Evolutionary conservation across 768 basidiomycete species (phyloP).

Genomic region (Myochromella boudieri): DNA sequence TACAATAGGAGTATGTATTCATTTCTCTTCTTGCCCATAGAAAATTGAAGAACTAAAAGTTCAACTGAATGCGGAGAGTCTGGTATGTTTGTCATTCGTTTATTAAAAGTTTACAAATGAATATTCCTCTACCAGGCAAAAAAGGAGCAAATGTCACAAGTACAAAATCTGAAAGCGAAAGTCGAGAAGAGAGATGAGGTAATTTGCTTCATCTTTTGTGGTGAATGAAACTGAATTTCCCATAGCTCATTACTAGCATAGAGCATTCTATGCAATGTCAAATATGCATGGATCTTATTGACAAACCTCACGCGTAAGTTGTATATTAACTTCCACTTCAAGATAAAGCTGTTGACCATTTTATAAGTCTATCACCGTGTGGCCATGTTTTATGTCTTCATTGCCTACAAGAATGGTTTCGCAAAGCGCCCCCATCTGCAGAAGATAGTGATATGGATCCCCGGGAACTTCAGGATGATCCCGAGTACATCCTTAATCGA

Average conservation of each 20-base stretch:
- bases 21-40: conserved; percentile 26
- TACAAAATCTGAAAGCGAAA: conserved; percentile 45
- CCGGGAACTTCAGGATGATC: conserved; percentile 33
- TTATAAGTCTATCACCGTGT: conserved; percentile 64
- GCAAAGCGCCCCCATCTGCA: conserved; percentile 51
- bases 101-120: conserved; percentile 1
- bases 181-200: conserved; percentile 60
- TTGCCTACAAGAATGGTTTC: conserved; percentile 80
- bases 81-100: conserved; percentile 28
- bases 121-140: conserved; percentile 36
- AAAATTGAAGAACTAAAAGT: conserved; percentile 52
- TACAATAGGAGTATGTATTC: conserved; percentile 7
- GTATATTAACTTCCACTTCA: not conserved
- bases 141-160: conserved; percentile 44
- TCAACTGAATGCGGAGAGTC: conserved; percentile 35
- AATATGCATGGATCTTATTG: conserved; percentile 72
- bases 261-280: conserved; percentile 69
- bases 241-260: conserved; percentile 52
- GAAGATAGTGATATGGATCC: conserved; percentile 39
- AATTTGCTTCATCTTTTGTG: not conserved
- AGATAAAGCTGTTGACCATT: conserved; percentile 2
- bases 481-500: conserved; percentile 51
- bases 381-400: conserved; percentile 74
- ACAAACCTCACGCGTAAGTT: conserved; percentile 67
- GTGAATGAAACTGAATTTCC: not conserved